These are phyloP conservation scores for Begonia peltatifolia DNA, from an alignment of 306 rosid genomes.

Conservation along the genomic window DNA sequence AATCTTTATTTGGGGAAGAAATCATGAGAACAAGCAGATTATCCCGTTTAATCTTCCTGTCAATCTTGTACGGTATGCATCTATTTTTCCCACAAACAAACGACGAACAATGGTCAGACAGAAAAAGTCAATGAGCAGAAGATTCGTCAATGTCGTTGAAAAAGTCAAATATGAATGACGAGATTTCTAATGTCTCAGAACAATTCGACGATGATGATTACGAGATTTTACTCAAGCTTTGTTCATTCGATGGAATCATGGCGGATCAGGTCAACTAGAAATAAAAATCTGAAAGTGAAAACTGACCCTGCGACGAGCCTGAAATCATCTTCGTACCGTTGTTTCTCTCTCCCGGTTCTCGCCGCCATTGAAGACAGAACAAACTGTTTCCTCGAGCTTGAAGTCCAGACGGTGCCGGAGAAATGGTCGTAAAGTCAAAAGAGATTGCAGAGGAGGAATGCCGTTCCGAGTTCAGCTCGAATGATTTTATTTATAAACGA, in stretches of 20 bases:
- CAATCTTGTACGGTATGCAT: conserved; percentile 22
- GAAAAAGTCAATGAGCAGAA: too few relatives aligned
- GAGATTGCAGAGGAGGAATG: too few relatives aligned
- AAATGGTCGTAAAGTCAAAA: too few relatives aligned
- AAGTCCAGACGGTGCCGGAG: too few relatives aligned
- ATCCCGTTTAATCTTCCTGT: conserved; percentile 6
- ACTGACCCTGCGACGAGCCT: conserved; percentile 1
- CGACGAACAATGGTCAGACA: neutral
- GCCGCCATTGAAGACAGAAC: neutral
- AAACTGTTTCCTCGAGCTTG: neutral
- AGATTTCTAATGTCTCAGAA: too few relatives aligned
- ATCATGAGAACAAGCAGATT: conserved; percentile 25
- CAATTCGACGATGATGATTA: too few relatives aligned
- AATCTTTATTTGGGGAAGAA: conserved; percentile 20
- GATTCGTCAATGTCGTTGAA: too few relatives aligned
- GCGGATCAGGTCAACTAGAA: neutral
- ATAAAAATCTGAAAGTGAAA: neutral
- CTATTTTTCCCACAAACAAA: conserved; percentile 3
- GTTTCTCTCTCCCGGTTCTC: neutral
- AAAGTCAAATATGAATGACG: too few relatives aligned
- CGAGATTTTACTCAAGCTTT: too few relatives aligned
- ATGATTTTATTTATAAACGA: too few relatives aligned
- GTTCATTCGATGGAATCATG: too few relatives aligned
- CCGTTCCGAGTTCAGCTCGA: too few relatives aligned
- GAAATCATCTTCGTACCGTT: neutral